phyloP scores from a whole-genome alignment of 805 yeast genomes.

The Zygotorulaspora chibaensis region DNA sequence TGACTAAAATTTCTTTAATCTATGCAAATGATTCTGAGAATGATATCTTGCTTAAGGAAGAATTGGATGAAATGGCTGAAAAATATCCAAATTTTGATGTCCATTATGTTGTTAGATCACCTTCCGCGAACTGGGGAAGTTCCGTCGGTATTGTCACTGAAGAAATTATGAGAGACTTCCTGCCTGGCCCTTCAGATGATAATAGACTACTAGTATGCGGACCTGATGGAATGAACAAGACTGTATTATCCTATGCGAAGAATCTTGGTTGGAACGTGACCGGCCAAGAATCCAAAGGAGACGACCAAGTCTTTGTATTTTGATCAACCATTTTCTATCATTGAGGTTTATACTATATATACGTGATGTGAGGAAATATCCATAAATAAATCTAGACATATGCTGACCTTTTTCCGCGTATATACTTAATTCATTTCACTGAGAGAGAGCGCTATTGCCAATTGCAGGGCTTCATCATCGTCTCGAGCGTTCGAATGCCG shows the following conservation, averaged over 20 bases:
- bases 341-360: background rate
- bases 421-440: slow-evolving; percentile 23
- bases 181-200: slow-evolving; percentile 48
- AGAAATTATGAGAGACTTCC: slow-evolving; percentile 48
- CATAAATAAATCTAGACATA: background rate
- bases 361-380: background rate
- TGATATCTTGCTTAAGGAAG: slow-evolving; percentile 68
- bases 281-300: slow-evolving; percentile 43
- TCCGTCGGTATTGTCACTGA: slow-evolving; percentile 56
- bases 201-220: slow-evolving; percentile 69
- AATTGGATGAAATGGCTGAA: slow-evolving; percentile 62
- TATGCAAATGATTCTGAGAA: slow-evolving; percentile 74
- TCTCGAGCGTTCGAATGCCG: background rate
- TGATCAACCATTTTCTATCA: background rate
- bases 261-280: slow-evolving; percentile 58
- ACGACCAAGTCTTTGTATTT: slow-evolving; percentile 45
- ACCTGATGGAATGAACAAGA: slow-evolving; percentile 62
- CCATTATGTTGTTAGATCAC: slow-evolving; percentile 52
- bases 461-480: slow-evolving; percentile 30
- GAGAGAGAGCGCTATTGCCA: slow-evolving; percentile 34
- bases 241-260: slow-evolving; percentile 45
- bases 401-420: background rate
- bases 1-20: slow-evolving; percentile 55
- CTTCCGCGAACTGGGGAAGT: slow-evolving; percentile 52
- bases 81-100: slow-evolving; percentile 61